These are phyloP conservation scores for Claviceps humidiphila DNA, from an alignment of 2,329 filamentous ascomycete species.

Conservation along the genomic window DNA sequence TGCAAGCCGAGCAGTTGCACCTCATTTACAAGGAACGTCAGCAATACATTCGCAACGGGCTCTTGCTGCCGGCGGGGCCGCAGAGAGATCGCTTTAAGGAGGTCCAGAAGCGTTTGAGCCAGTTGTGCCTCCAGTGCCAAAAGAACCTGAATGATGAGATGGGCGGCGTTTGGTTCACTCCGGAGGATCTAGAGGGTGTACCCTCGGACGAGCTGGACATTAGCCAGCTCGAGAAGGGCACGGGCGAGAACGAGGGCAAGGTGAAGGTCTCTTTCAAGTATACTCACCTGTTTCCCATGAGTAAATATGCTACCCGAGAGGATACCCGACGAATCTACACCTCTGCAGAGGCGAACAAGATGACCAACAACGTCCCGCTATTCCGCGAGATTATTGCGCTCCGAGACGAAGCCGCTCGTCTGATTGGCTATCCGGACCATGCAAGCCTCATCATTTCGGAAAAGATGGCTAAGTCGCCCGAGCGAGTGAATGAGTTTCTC, in stretches of 20 bases:
- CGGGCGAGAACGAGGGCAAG: slow-evolving; percentile 58
- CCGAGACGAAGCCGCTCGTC: slow-evolving; percentile 63
- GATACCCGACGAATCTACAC: slow-evolving; percentile 46
- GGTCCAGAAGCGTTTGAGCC: slow-evolving; percentile 68
- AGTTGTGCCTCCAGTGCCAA: slow-evolving; percentile 61
- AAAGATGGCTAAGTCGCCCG: slow-evolving; percentile 72
- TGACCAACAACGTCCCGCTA: slow-evolving; percentile 56
- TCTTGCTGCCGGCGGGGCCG: slow-evolving; percentile 55
- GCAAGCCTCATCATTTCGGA: slow-evolving; percentile 65
- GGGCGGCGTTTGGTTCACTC: slow-evolving; percentile 67
- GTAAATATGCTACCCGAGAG: slow-evolving; percentile 63
- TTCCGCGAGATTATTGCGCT: slow-evolving; percentile 65
- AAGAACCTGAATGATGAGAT: slow-evolving; percentile 77
- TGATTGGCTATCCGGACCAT: slow-evolving; percentile 66
- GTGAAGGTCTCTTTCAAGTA: slow-evolving; percentile 72
- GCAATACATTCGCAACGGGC: slow-evolving; percentile 62
- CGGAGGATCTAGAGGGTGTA: slow-evolving; percentile 60
- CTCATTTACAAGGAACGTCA: slow-evolving; percentile 68
- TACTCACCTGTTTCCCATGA: slow-evolving; percentile 62
- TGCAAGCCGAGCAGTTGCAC: slow-evolving; percentile 58
- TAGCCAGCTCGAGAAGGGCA: slow-evolving; percentile 55
- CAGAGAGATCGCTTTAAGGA: slow-evolving; percentile 72
- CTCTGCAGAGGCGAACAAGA: slow-evolving; percentile 20
- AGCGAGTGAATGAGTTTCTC: slow-evolving; percentile 61
- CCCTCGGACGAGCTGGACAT: slow-evolving; percentile 56